A percentile compares a stretch with the other conserved stretches of the same genome.
Conservation (phyloP, 2,329 filamentous ascomycete species). For the Leptographium flavum region DNA sequence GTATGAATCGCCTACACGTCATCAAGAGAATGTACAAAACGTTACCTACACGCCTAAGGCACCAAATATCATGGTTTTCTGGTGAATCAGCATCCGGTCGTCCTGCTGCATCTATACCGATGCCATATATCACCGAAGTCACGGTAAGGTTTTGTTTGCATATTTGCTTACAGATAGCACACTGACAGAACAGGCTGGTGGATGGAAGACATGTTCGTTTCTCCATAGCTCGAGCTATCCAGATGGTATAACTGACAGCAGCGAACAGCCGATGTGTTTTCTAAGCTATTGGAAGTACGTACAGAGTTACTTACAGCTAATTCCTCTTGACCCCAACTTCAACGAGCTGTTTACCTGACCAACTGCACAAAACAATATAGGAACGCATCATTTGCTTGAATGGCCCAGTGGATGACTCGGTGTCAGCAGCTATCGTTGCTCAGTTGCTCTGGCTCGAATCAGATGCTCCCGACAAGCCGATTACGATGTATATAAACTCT, state of each 20-base stretch:
- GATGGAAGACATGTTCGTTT: constrained; percentile 61
- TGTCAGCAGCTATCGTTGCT: constrained; percentile 87
- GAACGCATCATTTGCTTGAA: constrained; percentile 93
- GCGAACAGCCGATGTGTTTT: constrained; percentile 62
- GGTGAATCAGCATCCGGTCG: constrained; percentile 4
- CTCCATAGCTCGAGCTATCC: constrained; percentile 7
- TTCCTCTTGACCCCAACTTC: no score
- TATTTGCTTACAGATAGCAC: not conserved
- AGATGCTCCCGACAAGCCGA: constrained; percentile 85
- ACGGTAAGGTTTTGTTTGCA: constrained; percentile 23
- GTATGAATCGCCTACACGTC: constrained; percentile 21
- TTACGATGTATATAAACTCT: constrained; percentile 96
- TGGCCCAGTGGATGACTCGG: constrained; percentile 75
- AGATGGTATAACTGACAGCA: constrained; percentile 1
- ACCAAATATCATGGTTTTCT: constrained; percentile 27
- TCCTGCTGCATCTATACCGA: constrained; percentile 29
- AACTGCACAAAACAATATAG: constrained; percentile 21
- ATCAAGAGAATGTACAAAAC: constrained; percentile 21
- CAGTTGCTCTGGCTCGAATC: constrained; percentile 97
- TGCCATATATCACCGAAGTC: constrained; percentile 45
- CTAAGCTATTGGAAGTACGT: constrained; percentile 57
- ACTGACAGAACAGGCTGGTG: constrained; percentile 45
- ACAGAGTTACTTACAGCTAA: not conserved
- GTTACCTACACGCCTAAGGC: constrained; percentile 18
- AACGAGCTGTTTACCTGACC: no score